Evolutionary conservation across 1,139 yeast species (phyloP).

Genomic region (Scheffersomyces titani): DNA sequence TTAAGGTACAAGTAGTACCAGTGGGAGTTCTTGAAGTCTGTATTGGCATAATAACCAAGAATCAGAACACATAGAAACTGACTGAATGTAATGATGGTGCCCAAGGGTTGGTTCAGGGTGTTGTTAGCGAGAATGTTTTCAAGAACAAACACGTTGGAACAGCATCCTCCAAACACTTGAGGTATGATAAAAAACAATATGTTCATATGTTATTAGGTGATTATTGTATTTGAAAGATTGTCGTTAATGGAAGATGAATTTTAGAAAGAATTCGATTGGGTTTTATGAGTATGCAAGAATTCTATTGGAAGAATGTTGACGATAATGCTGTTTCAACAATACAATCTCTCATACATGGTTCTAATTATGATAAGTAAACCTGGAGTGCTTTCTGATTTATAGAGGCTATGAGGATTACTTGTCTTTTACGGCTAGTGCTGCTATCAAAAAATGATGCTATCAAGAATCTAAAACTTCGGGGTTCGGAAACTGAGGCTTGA

Average conservation of each 20-base stretch:
- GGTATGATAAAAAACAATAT: conserved; percentile 12
- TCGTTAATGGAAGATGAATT: background rate
- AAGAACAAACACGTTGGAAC: conserved; percentile 64
- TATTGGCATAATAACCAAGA: conserved; percentile 38
- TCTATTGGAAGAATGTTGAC: too few relatives aligned
- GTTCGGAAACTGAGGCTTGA: background rate
- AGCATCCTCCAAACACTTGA: conserved; percentile 72
- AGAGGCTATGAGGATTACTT: background rate
- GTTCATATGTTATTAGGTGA: background rate
- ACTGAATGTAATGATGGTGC: conserved; percentile 56
- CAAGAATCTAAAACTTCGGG: background rate
- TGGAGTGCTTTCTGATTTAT: too few relatives aligned
- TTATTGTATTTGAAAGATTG: background rate
- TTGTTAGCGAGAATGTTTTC: conserved; percentile 47
- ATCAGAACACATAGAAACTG: conserved; percentile 60
- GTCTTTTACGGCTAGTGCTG: too few relatives aligned
- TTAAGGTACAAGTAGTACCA: conserved; percentile 25
- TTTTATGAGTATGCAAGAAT: too few relatives aligned
- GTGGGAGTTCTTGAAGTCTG: conserved; percentile 22
- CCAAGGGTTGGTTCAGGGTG: conserved; percentile 19
- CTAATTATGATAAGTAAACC: too few relatives aligned
- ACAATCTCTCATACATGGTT: too few relatives aligned
- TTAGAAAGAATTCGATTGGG: too few relatives aligned
- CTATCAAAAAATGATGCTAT: background rate
- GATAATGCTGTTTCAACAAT: too few relatives aligned